Evolutionary conservation across 1,284 basidiomycete species (phyloP), one percentile per base, ranked within the genome.

Genomic region (Wallemia mellicola): DNA sequence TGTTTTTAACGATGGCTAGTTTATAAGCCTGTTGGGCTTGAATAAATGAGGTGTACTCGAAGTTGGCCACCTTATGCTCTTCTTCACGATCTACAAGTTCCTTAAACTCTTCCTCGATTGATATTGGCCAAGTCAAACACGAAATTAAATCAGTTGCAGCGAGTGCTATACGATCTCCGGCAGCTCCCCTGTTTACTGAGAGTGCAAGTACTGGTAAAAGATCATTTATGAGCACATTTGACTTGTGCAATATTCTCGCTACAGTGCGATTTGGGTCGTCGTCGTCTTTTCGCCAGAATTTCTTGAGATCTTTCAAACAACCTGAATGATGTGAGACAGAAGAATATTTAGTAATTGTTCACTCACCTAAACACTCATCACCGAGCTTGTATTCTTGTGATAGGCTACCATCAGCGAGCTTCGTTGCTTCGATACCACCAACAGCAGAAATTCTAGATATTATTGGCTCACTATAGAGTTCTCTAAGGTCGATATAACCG

Each of bases 71-170:
- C 61, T 76, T 77, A 66, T 83, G 81, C 27, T 78, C 63, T 57
- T 79, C 81, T 59, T 86, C 82, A 28, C 63, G 63, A 60, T 73
- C 74, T 66, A 86, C 82, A 58, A 89, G 75, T 67, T 94, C 89
- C 67, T 83, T 84, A 62, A 95, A 73, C 70, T 95, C 91, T 65
- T 85, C 81, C 1, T 84, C 83, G 61, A 94, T 74, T 70, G 95
- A 86, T 61, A 95, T 91, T 1, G 91, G 91, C 89, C 89, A 95
- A 2, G 88, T 95, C 81, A 95, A 83, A 0, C 88, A 87, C 0
- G 86, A 85, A 66, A 92, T 81, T 26, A 95, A 74, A 68, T 95
- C 91, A 5, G 80, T 73, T 74, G 83, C 85, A 1, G 83, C 79
- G 24, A 94, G 76, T 0, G 86, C 83, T 58, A 87, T 78, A 69